Evolutionary conservation across 208 protist species (phyloP).

Genomic region (Crithidia mellificae): DNA sequence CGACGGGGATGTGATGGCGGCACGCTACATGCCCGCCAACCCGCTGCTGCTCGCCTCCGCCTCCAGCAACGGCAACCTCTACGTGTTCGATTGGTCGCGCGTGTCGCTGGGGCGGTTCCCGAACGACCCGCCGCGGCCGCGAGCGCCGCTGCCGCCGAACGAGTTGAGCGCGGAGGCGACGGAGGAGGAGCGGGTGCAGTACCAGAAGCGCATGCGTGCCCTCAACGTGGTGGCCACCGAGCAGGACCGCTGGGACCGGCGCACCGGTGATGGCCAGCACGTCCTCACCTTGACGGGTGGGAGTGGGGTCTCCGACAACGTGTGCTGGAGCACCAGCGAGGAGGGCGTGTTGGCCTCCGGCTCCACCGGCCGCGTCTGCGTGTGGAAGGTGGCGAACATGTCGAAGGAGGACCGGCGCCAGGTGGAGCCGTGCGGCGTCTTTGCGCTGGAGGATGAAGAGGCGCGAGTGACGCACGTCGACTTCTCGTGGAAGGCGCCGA

Average conservation of each 20-base stretch:
- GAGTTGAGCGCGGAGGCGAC: slow-evolving; percentile 67
- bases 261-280: slow-evolving; percentile 82
- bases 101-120: slow-evolving; percentile 85
- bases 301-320: slow-evolving; percentile 53
- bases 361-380: slow-evolving; percentile 57
- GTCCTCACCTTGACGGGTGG: slow-evolving; percentile 67
- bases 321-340: slow-evolving; percentile 75
- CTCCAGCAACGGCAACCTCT: slow-evolving; percentile 78
- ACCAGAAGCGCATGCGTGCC: slow-evolving; percentile 78
- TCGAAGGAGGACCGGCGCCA: slow-evolving; percentile 65
- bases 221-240: slow-evolving; percentile 71
- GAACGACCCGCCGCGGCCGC: slow-evolving; percentile 86
- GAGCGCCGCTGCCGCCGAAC: slow-evolving; percentile 84
- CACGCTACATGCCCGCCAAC: slow-evolving; percentile 86
- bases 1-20: slow-evolving; percentile 82
- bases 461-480: slow-evolving; percentile 53
- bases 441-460: slow-evolving; percentile 54
- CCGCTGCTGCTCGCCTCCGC: slow-evolving; percentile 78
- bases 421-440: slow-evolving; percentile 49
- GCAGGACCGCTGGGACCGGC: slow-evolving; percentile 87
- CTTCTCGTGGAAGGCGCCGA: slow-evolving; percentile 69
- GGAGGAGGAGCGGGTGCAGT: slow-evolving; percentile 77
- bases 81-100: slow-evolving; percentile 91
- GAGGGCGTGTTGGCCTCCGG: slow-evolving; percentile 70
- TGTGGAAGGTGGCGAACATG: slow-evolving; percentile 76